These are phyloP conservation scores for Saccharomyces uvarum DNA, from an alignment of 1,139 yeast species.

Conservation along the genomic window DNA sequence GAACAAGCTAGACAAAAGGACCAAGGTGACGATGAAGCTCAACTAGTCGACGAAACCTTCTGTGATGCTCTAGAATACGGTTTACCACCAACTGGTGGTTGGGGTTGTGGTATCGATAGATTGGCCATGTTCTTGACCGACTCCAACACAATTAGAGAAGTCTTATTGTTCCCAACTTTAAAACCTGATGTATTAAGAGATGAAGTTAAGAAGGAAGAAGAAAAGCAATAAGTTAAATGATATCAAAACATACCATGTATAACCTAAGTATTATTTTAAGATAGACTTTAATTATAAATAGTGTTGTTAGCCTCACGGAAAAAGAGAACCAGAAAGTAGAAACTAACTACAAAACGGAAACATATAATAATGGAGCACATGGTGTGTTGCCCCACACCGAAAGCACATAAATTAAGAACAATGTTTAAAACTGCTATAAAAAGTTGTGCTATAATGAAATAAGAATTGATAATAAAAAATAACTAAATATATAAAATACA, in stretches of 20 bases:
- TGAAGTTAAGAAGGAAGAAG: slow-evolving; percentile 25
- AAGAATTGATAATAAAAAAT: neutral
- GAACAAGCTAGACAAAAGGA: slow-evolving; percentile 98
- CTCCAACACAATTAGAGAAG: slow-evolving; percentile 96
- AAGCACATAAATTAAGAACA: neutral
- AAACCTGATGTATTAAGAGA: slow-evolving; percentile 65
- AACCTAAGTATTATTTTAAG: neutral
- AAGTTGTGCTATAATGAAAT: neutral
- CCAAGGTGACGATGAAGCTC: slow-evolving; percentile 99
- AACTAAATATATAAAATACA: neutral
- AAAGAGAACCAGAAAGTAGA: neutral
- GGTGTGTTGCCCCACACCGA: neutral
- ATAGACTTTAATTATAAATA: neutral
- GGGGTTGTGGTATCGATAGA: slow-evolving; percentile 99
- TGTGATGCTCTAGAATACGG: slow-evolving; percentile 97
- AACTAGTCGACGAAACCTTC: slow-evolving; percentile 91
- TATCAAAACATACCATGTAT: neutral
- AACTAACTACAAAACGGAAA: neutral
- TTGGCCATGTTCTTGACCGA: slow-evolving; percentile 95
- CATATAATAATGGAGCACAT: neutral
- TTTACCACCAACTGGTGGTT: slow-evolving; percentile 98
- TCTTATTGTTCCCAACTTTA: slow-evolving; percentile 94
- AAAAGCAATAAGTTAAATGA: neutral
- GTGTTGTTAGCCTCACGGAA: neutral
- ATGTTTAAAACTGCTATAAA: neutral